phyloP scores from a whole-genome alignment of 305 asterid genomes.

The Rubia tinctorum region DNA sequence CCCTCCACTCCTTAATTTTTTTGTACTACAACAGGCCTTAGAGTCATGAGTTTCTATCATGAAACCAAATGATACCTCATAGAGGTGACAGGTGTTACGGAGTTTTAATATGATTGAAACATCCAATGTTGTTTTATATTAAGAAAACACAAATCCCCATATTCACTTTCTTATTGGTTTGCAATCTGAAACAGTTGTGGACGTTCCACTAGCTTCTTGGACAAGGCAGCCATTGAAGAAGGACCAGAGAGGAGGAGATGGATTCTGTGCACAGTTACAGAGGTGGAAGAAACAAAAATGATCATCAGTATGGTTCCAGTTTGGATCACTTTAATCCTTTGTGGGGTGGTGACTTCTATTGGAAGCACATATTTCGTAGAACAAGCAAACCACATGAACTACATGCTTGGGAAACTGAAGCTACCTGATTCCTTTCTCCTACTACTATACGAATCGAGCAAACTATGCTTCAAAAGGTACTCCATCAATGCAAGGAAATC shows the following conservation, averaged over 20 bases:
- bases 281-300: slow-evolving; percentile 30
- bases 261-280: slow-evolving; percentile 21
- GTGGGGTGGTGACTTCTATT: slow-evolving; percentile 36
- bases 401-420: slow-evolving; percentile 16
- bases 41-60: too few species aligned
- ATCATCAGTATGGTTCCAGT: slow-evolving; percentile 37
- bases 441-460: neutral
- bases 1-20: too few species aligned
- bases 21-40: too few species aligned
- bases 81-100: too few species aligned
- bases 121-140: too few species aligned
- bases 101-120: too few species aligned
- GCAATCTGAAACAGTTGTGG: neutral
- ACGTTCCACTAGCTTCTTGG: slow-evolving; percentile 4
- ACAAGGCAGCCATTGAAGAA: slow-evolving; percentile 22
- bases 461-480: neutral
- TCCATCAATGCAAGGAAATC: neutral
- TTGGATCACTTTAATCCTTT: slow-evolving; percentile 37
- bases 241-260: slow-evolving; percentile 13
- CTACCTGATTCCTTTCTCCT: slow-evolving; percentile 34
- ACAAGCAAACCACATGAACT: slow-evolving; percentile 45
- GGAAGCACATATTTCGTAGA: slow-evolving; percentile 50
- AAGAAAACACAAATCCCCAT: too few species aligned
- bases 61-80: too few species aligned
- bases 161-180: neutral